Base-by-base conservation (phyloP, 306 rosid genomes). In the Hippophae rhamnoides region DNA sequence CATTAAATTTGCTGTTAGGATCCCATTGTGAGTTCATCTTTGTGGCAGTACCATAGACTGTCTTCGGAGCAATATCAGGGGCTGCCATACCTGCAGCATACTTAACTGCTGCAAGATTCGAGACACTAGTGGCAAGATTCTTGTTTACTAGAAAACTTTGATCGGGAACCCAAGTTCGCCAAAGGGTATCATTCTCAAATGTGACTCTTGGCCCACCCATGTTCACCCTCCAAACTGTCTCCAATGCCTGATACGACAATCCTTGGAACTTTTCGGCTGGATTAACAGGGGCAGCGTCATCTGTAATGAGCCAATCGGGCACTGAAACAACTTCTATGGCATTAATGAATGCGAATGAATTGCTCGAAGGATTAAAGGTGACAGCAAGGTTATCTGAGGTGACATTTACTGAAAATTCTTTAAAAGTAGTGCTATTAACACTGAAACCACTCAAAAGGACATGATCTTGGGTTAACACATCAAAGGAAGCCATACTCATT, bases 151-250 rank as follows among this genome's bases (percentile, higher is more conserved):
- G 72, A 67, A 84, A 87, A 5, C 63, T 50, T 47, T 47, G 47
- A 52, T 87, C 98, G 5, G 89, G 65, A 71, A 85, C 76, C 98
- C 98, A 90, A 62, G 71, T 85, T 66, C 98, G 66, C 47, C 77
- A 61, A 58, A 90, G 92, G 41, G 95, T 76, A 51, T 90, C 98
- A 56, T 47, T 65, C 59, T 54, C 70, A 18, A 72, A 56, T 10
- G 87, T 67, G n/a, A 90, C 81, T 11, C 9, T 58, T 12, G 89
- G 84, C 62, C 96, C 96, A 54, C 98, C 98, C 98, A 90, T 85
- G 74, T 87, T 90, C 64, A 90, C 79, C 81, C 98, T 83, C 70
- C 69, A 71, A 70, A 82, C 84, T 26, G 95, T 90, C 78, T 87
- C 89, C 23, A 87, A 18, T 31, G 98, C 79, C 57, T 61, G 65